Evolutionary conservation across 2,329 filamentous ascomycete species (phyloP).

Genomic region (Alternaria longipes): DNA sequence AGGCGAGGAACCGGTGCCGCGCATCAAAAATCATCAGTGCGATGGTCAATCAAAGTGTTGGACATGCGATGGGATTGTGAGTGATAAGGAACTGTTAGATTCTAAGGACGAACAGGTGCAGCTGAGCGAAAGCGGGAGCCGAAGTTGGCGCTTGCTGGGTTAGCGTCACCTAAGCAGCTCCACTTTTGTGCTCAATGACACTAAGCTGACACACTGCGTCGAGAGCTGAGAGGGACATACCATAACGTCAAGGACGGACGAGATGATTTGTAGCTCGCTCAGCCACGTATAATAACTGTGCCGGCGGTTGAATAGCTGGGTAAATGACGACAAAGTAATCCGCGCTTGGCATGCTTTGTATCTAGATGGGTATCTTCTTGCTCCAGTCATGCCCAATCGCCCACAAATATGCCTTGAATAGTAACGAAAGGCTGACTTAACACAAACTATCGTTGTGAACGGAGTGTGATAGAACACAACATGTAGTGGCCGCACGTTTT

Average conservation of each 20-base stretch:
- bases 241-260: neutral
- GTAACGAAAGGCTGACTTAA: too few species aligned
- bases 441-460: too few species aligned
- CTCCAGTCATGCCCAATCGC: too few species aligned
- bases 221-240: neutral
- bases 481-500: too few species aligned
- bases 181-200: neutral
- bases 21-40: neutral
- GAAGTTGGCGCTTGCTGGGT: neutral
- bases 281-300: neutral
- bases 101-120: neutral
- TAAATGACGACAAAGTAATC: neutral
- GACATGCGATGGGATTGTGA: neutral
- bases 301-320: neutral
- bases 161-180: neutral
- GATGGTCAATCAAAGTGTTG: neutral
- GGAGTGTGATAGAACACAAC: too few species aligned
- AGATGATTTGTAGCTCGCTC: neutral
- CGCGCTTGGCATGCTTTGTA: neutral
- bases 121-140: neutral
- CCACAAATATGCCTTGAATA: too few species aligned
- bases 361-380: neutral
- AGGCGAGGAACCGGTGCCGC: neutral
- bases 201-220: neutral
- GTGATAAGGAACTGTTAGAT: neutral